Conservation (phyloP, 495 filamentous ascomycete species). For the Staphylotrichum longicolle region DNA sequence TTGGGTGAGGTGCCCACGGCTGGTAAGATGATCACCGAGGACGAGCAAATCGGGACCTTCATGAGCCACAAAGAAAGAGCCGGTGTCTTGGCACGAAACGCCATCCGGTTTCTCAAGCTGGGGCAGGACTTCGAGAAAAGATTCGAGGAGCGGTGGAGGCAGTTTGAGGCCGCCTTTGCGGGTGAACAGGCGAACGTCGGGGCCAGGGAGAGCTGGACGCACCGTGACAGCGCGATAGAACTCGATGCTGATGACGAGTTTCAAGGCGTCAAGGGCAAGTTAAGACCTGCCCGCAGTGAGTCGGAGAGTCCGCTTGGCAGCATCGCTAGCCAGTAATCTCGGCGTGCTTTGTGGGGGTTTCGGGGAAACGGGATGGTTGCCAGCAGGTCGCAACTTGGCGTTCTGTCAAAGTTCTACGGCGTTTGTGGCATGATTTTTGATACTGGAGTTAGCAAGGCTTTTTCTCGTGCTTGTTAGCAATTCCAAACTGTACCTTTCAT, state of each 20-base stretch:
- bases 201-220: constrained; percentile 9
- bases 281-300: neutral
- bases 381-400: too few relatives aligned
- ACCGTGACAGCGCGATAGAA: constrained; percentile 16
- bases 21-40: constrained; percentile 27
- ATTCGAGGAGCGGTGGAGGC: constrained; percentile 22
- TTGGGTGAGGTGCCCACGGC: constrained; percentile 32
- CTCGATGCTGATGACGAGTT: neutral
- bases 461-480: too few relatives aligned
- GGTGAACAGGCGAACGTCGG: neutral
- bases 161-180: neutral
- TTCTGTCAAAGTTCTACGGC: too few relatives aligned
- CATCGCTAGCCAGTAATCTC: neutral
- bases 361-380: too few relatives aligned
- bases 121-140: constrained; percentile 24
- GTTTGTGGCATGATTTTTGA: too few relatives aligned
- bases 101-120: constrained; percentile 28
- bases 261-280: neutral
- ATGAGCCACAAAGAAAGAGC: constrained; percentile 30
- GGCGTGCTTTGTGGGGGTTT: too few relatives aligned
- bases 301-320: neutral
- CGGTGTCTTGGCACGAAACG: constrained; percentile 26
- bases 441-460: too few relatives aligned
- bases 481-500: too few relatives aligned
- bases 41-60: constrained; percentile 26